Evolutionary conservation across 345 rosid genomes (phyloP).

Genomic region (Brassica cretica): DNA sequence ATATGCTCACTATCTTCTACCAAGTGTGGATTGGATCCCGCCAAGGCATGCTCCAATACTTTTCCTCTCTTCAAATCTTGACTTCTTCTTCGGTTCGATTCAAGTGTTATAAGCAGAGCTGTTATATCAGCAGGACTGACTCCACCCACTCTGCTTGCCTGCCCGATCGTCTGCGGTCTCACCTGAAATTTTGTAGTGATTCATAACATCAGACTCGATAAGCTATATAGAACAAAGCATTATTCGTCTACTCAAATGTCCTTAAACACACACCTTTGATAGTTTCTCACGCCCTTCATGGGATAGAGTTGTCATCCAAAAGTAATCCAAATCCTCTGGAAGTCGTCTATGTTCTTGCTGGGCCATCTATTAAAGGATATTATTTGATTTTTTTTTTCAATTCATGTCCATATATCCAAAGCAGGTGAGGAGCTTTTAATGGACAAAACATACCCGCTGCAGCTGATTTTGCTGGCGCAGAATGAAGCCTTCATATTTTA

Average conservation of each 20-base stretch:
- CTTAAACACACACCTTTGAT: slow-evolving; percentile 66
- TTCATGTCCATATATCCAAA: background rate
- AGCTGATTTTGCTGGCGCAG: slow-evolving; percentile 77
- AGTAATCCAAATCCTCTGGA: slow-evolving; percentile 86
- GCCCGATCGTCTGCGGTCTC: slow-evolving; percentile 88
- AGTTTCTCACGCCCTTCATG: slow-evolving; percentile 94
- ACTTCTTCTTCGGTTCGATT: slow-evolving; percentile 68
- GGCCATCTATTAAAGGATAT: slow-evolving; percentile 59
- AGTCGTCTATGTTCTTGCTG: slow-evolving; percentile 82
- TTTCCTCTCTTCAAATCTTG: slow-evolving; percentile 61
- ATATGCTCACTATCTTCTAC: slow-evolving; percentile 20
- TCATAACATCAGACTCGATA: slow-evolving; percentile 1
- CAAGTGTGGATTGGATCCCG: slow-evolving; percentile 35
- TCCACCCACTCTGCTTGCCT: slow-evolving; percentile 95
- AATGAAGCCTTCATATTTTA: slow-evolving; percentile 94
- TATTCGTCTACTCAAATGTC: slow-evolving; percentile 5
- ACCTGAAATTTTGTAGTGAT: slow-evolving; percentile 51
- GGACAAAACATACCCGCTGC: slow-evolving; percentile 59
- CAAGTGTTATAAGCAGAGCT: slow-evolving; percentile 80
- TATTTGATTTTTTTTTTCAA: background rate
- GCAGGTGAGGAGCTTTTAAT: background rate
- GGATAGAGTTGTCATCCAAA: slow-evolving; percentile 77
- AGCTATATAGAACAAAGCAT: background rate
- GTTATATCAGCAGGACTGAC: slow-evolving; percentile 96
- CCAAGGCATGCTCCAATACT: slow-evolving; percentile 42